Evolutionary conservation across 768 basidiomycete genomes (phyloP), one percentile per base, ranked within the genome.

Genomic region (Boletus coccyginus): DNA sequence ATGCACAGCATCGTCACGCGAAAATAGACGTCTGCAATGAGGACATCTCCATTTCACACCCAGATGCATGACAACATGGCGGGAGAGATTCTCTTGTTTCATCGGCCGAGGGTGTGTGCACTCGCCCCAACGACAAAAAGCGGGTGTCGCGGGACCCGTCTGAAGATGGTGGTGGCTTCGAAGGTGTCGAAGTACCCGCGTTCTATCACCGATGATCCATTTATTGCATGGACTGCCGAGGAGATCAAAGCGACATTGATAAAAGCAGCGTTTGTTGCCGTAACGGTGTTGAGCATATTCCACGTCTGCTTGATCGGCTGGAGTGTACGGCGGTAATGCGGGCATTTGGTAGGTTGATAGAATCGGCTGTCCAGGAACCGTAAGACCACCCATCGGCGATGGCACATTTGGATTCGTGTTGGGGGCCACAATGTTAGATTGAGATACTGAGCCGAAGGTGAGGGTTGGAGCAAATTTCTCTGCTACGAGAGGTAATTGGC

Each of bases 41-140:
- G 63, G 62, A 29, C 70, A 72, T 46, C 43, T 52, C 69, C 67
- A 72, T 51, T 67, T 73, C 44, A 70, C 63, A 7, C 65, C 63
- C 5, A 70, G 47, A 52, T 70, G 70, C 58, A 53, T 67, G 49
- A 70, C 61, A 14, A 70, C 52, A 42, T 70, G 70, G 10, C 70
- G 69, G 2, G 71, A 60, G 3, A 70, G 69, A 16, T 72, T 70
- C 53, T 70, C 70, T 55, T 68, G 70, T 50, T 67, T 70, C 67
- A 70, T 67, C 55, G 50, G 43, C 55, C 55, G 49, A 13, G 57
- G 17, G 50, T 65, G 66, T 13, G 59, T 60, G 40, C 71, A 70
- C 42, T 39, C 49, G 11, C 59, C 57, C 70, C 71, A 72, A 5
- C 21, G 63, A 38, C 70, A 70, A 19, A 21, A 0, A 2, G 62